Base-by-base conservation (phyloP, 495 filamentous ascomycete species). In the Aspergillus coremiiformis region DNA sequence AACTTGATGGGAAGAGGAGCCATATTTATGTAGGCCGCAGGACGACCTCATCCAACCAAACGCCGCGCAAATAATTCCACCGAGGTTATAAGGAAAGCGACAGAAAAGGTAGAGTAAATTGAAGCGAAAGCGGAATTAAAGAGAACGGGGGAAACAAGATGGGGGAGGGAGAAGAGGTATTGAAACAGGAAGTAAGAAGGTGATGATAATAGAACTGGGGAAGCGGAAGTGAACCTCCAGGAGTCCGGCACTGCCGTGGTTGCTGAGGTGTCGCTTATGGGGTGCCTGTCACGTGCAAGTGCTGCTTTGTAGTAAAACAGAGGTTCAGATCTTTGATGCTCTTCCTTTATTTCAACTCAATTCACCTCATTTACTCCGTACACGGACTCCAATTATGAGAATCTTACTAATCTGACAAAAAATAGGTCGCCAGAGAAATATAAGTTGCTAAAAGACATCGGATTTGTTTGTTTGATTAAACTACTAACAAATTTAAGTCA, bases 1-100 rank as follows among this genome's bases (percentile, higher is more conserved):
- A 96, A 96, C 73, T 89, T 89, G 77, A 96, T 96, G 59, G 91
- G 91, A 60, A 96, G 71, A 63, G 81, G 79, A 78, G 83, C 84
- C 82, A 80, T 86, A 69, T 76, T 78, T 76, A 72, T 66, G 61
- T 64, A 65, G 73, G 69, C 67, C 67, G 72, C 61, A 65, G 59
- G 49, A 69, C 71, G 72, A 72, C 72, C 74, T 72, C 62, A 76
- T 74, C 66, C 74, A 70, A 70, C 70, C 54, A 68, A 73, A 77
- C 70, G 71, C 69, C 72, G 60, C 62, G 71, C 62, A 63, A 72
- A 63, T 52, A 63, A 69, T 66, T 41, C 57, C 49, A 22, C 64
- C 48, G 49, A 56, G 45, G 26, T 49, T 42, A 50, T 52, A 56
- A 64, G 56, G 54, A 62, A 64, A 50, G 51, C 55, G 54, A 58